A percentile compares a stretch with the other conserved stretches of the same genome.
These are phyloP conservation scores for Erythrobasidium yunnanense DNA, from an alignment of 768 basidiomycete species.

Conservation along the genomic window DNA sequence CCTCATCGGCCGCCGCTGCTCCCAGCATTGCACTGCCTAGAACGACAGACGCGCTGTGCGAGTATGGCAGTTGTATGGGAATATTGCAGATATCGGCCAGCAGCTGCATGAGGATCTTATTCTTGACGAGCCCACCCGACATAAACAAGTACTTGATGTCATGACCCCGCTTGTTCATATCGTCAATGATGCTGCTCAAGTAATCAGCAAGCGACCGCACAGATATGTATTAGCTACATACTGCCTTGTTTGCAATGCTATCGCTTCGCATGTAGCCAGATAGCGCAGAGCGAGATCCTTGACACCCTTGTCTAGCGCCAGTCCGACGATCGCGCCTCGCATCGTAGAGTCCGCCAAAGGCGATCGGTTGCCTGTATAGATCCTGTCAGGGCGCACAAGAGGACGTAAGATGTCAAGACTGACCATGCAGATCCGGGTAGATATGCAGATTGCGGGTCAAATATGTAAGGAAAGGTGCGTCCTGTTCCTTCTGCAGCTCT, in stretches of 20 bases:
- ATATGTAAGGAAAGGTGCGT: slow-evolving; percentile 54
- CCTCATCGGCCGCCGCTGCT: slow-evolving; percentile 61
- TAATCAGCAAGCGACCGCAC: slow-evolving; percentile 41
- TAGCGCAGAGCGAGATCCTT: slow-evolving; percentile 79
- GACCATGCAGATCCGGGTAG: slow-evolving; percentile 91
- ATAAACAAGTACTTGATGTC: slow-evolving; percentile 73
- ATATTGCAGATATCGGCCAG: slow-evolving; percentile 74
- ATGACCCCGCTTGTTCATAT: slow-evolving; percentile 79
- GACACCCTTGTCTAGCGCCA: slow-evolving; percentile 65
- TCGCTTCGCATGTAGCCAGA: slow-evolving; percentile 78
- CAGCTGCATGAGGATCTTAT: slow-evolving; percentile 73
- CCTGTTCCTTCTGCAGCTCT: slow-evolving; percentile 34
- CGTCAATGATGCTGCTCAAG: slow-evolving; percentile 88
- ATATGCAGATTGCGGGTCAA: slow-evolving; percentile 76
- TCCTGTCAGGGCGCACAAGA: no score
- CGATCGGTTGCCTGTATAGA: slow-evolving; percentile 75
- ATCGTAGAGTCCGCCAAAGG: slow-evolving; percentile 92
- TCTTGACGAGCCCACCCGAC: slow-evolving; percentile 79
- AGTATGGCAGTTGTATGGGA: slow-evolving; percentile 69
- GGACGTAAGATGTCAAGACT: no score
- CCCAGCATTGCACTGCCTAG: slow-evolving; percentile 90
- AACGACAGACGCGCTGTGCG: slow-evolving; percentile 70
- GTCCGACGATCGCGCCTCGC: slow-evolving; percentile 80
- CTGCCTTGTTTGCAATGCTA: slow-evolving; percentile 48
- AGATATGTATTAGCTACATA: not conserved